Conservation (phyloP, 371 early-diverging fungal genomes). For the Choanephora cucurbitarum region DNA sequence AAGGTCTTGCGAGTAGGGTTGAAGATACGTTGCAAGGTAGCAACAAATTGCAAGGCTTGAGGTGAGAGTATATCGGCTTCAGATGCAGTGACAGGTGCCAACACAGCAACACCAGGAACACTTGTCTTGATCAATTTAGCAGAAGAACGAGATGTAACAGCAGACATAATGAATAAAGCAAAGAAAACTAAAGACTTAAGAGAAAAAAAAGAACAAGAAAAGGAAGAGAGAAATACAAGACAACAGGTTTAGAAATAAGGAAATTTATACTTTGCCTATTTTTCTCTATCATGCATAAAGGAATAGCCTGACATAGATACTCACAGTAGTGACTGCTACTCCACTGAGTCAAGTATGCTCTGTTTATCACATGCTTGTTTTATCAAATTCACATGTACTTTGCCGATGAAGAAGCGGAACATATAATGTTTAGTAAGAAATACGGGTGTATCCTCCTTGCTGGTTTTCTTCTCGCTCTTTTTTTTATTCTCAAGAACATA, state of each 20-base stretch:
- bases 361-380: conserved; percentile 9
- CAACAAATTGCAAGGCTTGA: conserved; percentile 82
- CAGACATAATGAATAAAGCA: conserved; percentile 5
- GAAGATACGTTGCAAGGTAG: conserved; percentile 85
- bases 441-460: no score
- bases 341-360: conserved; percentile 8
- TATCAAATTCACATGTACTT: conserved; percentile 11
- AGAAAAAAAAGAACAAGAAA: no score
- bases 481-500: no score
- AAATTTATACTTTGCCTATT: neutral
- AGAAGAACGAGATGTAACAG: neutral
- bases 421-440: no score
- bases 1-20: conserved; percentile 82
- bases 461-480: no score
- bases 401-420: conserved; percentile 9
- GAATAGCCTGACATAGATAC: neutral
- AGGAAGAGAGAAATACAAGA: no score
- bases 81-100: conserved; percentile 23
- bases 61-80: conserved; percentile 74
- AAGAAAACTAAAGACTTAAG: neutral
- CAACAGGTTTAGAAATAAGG: neutral
- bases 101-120: conserved; percentile 31
- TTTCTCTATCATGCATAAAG: neutral
- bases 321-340: conserved; percentile 7
- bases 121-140: conserved; percentile 3